Conservation (phyloP, 2,329 filamentous ascomycete genomes). For the Aspergillus neotritici region DNA sequence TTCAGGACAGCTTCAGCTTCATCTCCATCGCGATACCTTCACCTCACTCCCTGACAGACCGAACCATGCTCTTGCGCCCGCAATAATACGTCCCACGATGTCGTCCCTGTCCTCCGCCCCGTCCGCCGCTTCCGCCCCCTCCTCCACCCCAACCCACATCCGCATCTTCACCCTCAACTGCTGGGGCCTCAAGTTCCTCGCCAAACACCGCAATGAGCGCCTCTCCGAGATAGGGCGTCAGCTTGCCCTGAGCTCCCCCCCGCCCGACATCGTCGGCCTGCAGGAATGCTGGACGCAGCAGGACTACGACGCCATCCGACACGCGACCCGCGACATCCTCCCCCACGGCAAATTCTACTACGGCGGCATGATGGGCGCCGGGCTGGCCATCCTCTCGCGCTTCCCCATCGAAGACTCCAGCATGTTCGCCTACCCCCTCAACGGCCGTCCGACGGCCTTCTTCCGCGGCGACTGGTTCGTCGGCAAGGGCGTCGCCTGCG, state of each 20-base stretch:
- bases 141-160: constrained; percentile 52
- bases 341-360: constrained; percentile 93
- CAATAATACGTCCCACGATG: neutral
- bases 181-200: constrained; percentile 89
- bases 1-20: no score
- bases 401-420: constrained; percentile 89
- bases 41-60: no score
- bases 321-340: constrained; percentile 65
- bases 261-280: constrained; percentile 80
- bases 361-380: constrained; percentile 81
- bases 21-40: no score
- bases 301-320: constrained; percentile 74
- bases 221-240: constrained; percentile 77
- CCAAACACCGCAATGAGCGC: constrained; percentile 69
- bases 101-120: constrained; percentile 3
- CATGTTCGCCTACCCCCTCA: constrained; percentile 84
- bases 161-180: constrained; percentile 87
- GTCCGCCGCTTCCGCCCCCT: constrained; percentile 10
- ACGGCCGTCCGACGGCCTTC: constrained; percentile 88
- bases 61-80: no score
- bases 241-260: constrained; percentile 61
- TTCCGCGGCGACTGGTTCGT: constrained; percentile 95
- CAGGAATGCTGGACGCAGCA: constrained; percentile 91
- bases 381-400: constrained; percentile 79
- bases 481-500: constrained; percentile 86